These are phyloP conservation scores for Phialophora expanda DNA, from an alignment of 2,329 filamentous ascomycete genomes.

Conservation along the genomic window DNA sequence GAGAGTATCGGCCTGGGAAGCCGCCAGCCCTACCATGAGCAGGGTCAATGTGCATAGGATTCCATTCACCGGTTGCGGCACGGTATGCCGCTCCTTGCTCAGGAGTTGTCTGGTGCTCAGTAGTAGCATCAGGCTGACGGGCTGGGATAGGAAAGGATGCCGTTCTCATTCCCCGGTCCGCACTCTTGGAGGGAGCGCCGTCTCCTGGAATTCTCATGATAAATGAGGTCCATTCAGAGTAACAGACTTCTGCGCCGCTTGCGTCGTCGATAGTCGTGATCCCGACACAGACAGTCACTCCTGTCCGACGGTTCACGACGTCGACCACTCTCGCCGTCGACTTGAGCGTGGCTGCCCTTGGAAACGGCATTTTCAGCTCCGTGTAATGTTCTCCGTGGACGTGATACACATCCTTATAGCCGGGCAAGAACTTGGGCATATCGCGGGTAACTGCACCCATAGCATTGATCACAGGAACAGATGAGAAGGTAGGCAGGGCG, in stretches of 20 bases:
- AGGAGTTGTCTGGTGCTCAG: constrained; percentile 18
- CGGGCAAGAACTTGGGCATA: constrained; percentile 26
- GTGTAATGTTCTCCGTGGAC: constrained; percentile 31
- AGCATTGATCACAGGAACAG: constrained; percentile 22
- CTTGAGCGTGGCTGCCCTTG: constrained; percentile 11
- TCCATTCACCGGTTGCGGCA: constrained; percentile 29
- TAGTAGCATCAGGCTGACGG: constrained; percentile 19
- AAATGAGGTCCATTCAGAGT: constrained; percentile 31
- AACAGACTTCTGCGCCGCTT: constrained; percentile 24
- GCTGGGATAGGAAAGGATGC: constrained; percentile 12
- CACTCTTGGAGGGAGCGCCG: constrained; percentile 17
- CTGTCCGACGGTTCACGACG: constrained; percentile 26
- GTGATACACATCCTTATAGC: constrained; percentile 26
- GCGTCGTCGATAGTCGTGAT: constrained; percentile 25
- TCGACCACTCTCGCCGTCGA: constrained; percentile 25
- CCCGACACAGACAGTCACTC: constrained; percentile 26
- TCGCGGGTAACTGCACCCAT: constrained; percentile 24
- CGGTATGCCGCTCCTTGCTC: constrained; percentile 30
- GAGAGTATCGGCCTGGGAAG: constrained; percentile 26
- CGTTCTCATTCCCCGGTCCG: not conserved
- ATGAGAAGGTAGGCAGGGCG: constrained; percentile 26
- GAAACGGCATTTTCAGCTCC: constrained; percentile 23
- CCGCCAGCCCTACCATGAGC: constrained; percentile 24
- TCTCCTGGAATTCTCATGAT: constrained; percentile 26
- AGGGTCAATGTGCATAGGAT: constrained; percentile 32